Base-by-base conservation (phyloP, 2,329 filamentous ascomycete genomes). In the Calcarisporium arbuscula region DNA sequence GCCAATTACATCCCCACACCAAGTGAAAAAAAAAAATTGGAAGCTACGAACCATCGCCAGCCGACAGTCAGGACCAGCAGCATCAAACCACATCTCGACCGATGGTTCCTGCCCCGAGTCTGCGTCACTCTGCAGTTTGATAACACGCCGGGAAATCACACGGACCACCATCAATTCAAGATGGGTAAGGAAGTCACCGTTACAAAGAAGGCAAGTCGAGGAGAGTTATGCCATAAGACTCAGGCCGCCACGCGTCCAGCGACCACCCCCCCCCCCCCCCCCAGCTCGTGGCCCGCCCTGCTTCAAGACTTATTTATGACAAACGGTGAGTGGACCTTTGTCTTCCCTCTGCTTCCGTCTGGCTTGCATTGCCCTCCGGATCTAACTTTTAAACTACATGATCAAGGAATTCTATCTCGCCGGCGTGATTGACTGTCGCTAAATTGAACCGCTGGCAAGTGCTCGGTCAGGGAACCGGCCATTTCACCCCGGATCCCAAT, bases 261-360 rank as follows among this genome's bases (percentile, higher is more conserved):
- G n/a, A n/a, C n/a, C n/a, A n/a, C n/a, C n/a, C n/a, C 88, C 48
- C 69, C 78, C 41, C 72, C 94, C 53, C 82, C 94, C 65, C 94
- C 86, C 51, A 89, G 82, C 70, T 76, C 80, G 61, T 95, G 88
- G 87, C 92, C 92, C 53, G 72, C 96, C 54, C 74, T 96, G 53
- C 75, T 96, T 56, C 94, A 94, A 72, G 94, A 95, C 70, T n/a
- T n/a, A n/a, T n/a, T n/a, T 96, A 94, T 68, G 85, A 88, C 64
- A 85, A 89, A 59, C 72, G 87, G n/a, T n/a, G n/a, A n/a, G n/a
- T n/a, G n/a, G n/a, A n/a, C n/a, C n/a, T n/a, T n/a, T n/a, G n/a
- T n/a, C n/a, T n/a, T n/a, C n/a, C n/a, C n/a, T n/a, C n/a, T n/a
- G n/a, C n/a, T n/a, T n/a, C n/a, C n/a, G n/a, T n/a, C n/a, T n/a